Percentiles rank a stretch among this genome's conserved stretches.
Evolutionary conservation across 768 basidiomycete genomes (phyloP).

Genomic region (Cyathus striatus): DNA sequence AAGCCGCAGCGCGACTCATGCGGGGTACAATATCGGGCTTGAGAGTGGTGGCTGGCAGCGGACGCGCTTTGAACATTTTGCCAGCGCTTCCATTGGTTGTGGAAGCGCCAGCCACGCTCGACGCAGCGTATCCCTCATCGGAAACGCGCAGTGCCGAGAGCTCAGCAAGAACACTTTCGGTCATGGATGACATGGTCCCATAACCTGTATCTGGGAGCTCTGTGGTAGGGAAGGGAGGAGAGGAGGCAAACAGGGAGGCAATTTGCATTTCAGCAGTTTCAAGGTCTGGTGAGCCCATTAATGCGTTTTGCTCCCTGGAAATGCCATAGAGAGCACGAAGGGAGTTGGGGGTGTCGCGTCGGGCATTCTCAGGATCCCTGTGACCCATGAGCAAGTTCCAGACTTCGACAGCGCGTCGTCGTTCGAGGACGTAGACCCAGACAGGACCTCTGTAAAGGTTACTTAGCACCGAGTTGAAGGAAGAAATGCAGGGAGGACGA

Average conservation of each 20-base stretch:
- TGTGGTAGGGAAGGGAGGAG: conserved; percentile 69
- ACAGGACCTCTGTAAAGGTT: conserved; percentile 59
- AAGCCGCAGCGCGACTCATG: conserved; percentile 66
- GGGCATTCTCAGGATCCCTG: conserved; percentile 52
- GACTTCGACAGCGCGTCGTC: conserved; percentile 75
- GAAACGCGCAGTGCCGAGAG: conserved; percentile 36
- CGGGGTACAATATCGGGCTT: conserved; percentile 74
- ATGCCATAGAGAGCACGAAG: conserved; percentile 67
- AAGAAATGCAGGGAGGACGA: conserved; percentile 11
- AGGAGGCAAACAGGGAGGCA: conserved; percentile 71
- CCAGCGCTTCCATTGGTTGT: conserved; percentile 33
- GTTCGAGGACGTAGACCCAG: conserved; percentile 90
- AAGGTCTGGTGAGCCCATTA: conserved; percentile 68
- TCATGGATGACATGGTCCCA: conserved; percentile 36
- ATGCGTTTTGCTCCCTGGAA: conserved; percentile 48
- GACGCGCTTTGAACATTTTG: conserved; percentile 59
- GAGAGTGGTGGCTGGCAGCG: conserved; percentile 54
- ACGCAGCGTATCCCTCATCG: conserved; percentile 41
- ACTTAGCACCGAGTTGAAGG: not conserved
- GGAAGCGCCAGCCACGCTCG: conserved; percentile 36
- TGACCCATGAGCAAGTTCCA: conserved; percentile 75
- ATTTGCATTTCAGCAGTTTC: conserved; percentile 79
- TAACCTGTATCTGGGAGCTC: conserved; percentile 50
- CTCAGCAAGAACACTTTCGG: conserved; percentile 42
- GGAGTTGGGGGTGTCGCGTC: conserved; percentile 52